Percentiles rank a stretch among this genome's conserved stretches.
Evolutionary conservation across 192 early-diverging fungal species (phyloP).

Genomic region (Glomus cerebriforme): DNA sequence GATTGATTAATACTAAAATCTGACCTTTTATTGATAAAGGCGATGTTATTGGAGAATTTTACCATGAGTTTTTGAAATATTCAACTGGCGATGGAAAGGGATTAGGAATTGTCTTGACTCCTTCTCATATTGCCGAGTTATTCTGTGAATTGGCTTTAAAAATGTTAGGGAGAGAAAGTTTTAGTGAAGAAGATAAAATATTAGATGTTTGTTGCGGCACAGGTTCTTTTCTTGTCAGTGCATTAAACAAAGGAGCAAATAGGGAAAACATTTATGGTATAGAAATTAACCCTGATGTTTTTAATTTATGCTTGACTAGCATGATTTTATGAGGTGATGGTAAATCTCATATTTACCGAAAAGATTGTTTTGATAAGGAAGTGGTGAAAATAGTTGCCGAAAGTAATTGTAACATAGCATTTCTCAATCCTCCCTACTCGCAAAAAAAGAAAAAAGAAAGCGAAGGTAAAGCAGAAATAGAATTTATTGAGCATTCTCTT

Average conservation of each 20-base stretch:
- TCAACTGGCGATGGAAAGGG: neutral
- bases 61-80: slow-evolving; percentile 2
- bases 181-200: neutral
- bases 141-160: neutral
- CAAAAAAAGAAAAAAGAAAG: neutral
- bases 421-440: neutral
- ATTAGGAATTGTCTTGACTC: neutral
- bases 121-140: neutral
- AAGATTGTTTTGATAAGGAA: neutral
- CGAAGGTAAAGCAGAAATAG: neutral
- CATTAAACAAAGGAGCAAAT: neutral
- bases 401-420: neutral
- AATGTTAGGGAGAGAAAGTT: neutral
- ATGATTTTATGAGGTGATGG: slow-evolving; percentile 3
- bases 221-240: neutral
- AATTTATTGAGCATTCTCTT: neutral
- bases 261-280: neutral
- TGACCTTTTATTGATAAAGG: neutral
- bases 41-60: slow-evolving; percentile 6
- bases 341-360: neutral
- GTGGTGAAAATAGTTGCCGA: neutral
- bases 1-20: neutral
- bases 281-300: neutral
- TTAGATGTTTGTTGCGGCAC: slow-evolving; percentile 6
- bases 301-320: neutral